Percentiles rank a stretch among this genome's conserved stretches.
Conservation (phyloP, 2,329 filamentous ascomycete species). For the Parafenestella ontariensis region DNA sequence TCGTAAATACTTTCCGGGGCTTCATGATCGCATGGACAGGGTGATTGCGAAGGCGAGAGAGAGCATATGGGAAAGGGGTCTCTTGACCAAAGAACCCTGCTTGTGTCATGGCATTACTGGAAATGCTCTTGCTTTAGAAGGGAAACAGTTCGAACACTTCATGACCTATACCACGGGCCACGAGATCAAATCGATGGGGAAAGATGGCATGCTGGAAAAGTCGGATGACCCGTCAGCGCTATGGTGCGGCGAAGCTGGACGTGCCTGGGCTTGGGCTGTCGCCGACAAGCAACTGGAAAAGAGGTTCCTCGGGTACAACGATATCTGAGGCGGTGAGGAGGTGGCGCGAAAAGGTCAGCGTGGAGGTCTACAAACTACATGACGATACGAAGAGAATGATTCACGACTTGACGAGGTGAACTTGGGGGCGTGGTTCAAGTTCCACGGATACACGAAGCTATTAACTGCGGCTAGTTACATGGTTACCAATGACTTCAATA, state of each 20-base stretch:
- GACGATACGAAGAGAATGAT: conserved; percentile 32
- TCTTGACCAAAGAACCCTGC: conserved; percentile 69
- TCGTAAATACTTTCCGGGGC: conserved; percentile 61
- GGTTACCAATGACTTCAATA: conserved; percentile 1
- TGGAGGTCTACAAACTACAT: conserved; percentile 18
- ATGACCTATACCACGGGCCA: conserved; percentile 64
- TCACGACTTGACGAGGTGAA: conserved; percentile 5
- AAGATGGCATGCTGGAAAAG: conserved; percentile 60
- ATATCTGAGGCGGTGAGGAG: conserved; percentile 45
- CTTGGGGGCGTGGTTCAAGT: not conserved
- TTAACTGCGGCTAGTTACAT: conserved; percentile 12
- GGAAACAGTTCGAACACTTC: conserved; percentile 63
- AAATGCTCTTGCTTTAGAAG: conserved; percentile 65
- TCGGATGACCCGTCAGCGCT: conserved; percentile 59
- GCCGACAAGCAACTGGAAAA: conserved; percentile 55
- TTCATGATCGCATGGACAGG: conserved; percentile 61
- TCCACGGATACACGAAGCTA: conserved; percentile 5
- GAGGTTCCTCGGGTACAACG: conserved; percentile 59
- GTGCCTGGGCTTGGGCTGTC: conserved; percentile 58
- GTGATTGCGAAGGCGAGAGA: conserved; percentile 61
- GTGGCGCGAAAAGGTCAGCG: not conserved
- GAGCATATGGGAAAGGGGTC: conserved; percentile 63
- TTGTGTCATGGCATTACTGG: conserved; percentile 71
- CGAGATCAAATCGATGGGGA: conserved; percentile 62
- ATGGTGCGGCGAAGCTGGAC: conserved; percentile 58